Evolutionary conservation across 805 yeast species (phyloP), one percentile per base, ranked within the genome.

Genomic region (Pichia pseudocactophila): DNA sequence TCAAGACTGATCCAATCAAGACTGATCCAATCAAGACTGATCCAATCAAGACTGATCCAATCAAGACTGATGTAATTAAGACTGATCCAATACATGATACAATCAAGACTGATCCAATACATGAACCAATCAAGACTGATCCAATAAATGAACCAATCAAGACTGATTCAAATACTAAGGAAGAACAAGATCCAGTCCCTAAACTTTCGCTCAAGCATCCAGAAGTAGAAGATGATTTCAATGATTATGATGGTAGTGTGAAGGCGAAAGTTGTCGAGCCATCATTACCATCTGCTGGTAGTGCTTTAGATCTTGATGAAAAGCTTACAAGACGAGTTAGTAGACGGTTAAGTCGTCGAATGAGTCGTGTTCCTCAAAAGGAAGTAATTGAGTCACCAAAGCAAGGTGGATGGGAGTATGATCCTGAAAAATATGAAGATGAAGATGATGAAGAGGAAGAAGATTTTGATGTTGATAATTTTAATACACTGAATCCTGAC

Each of bases 401-500:
- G 59, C 69, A 81, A 38, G 82, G 80, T 43, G 73, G 78, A 27
- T 85, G 46, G 46, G 26, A 40, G 13, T 43, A 43, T 40, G 18
- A 40, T 18, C 43, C 37, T 8, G 45, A 45, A 12, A 50, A 44
- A 7, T 46, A 47, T 8, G 51, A 37, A n/a, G 50, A 44, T 8
- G 47, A 47, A 8, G 51, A 37, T 1, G 50, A 46, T 16, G 56
- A 49, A 4, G 56, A 51, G 22, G 53, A 49, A 7, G 59, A 52
- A 3, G 52, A 50, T 12, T 83, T 82, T 62, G 82, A 81, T 60
- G 69, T 84, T 40, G 83, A 81, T 43, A 74, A 79, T 28, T 86
- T 84, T 61, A 87, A 85, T 62, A 80, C 84, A 41, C 81, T 80
- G 44, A 84, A 86, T 54, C 95, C 95, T 1, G 97, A 89, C 55